phyloP scores from a whole-genome alignment of 1,139 yeast species.

The Sugiyamaella xylanicola region DNA sequence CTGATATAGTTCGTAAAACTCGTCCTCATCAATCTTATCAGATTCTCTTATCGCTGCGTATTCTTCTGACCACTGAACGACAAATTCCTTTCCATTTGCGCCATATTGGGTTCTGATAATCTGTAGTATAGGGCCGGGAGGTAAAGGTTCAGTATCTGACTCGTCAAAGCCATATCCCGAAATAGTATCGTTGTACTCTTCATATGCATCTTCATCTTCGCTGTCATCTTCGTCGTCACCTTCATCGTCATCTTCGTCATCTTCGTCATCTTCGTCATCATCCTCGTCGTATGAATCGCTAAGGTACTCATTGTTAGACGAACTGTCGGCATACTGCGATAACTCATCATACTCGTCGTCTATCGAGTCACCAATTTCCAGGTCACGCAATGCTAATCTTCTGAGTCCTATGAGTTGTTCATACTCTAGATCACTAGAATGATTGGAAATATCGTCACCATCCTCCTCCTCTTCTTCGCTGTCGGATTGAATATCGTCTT shows the following conservation, averaged over 20 bases:
- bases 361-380: constrained; percentile 24
- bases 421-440: constrained; percentile 25
- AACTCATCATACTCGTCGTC: constrained; percentile 17
- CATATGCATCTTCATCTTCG: constrained; percentile 20
- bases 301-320: constrained; percentile 15
- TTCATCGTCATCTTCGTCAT: constrained; percentile 22
- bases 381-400: constrained; percentile 23
- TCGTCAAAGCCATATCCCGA: constrained; percentile 12
- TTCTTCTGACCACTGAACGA: constrained; percentile 27
- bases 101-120: constrained; percentile 25
- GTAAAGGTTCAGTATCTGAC: constrained; percentile 17
- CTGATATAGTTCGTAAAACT: constrained; percentile 21
- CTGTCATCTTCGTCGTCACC: constrained; percentile 22
- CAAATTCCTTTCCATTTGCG: constrained; percentile 26
- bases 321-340: constrained; percentile 22
- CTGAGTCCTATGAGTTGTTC: constrained; percentile 24
- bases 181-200: constrained; percentile 14
- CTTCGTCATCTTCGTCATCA: constrained; percentile 18
- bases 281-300: constrained; percentile 24
- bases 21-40: constrained; percentile 20
- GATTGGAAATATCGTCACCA: constrained; percentile 17
- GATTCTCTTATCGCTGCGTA: constrained; percentile 22
- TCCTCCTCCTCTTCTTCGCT: constrained; percentile 17
- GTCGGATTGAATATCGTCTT: constrained; percentile 9
- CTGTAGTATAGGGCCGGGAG: constrained; percentile 16